These are phyloP conservation scores for Crithidia sp. DNA, from an alignment of 208 protist genomes.

Conservation along the genomic window DNA sequence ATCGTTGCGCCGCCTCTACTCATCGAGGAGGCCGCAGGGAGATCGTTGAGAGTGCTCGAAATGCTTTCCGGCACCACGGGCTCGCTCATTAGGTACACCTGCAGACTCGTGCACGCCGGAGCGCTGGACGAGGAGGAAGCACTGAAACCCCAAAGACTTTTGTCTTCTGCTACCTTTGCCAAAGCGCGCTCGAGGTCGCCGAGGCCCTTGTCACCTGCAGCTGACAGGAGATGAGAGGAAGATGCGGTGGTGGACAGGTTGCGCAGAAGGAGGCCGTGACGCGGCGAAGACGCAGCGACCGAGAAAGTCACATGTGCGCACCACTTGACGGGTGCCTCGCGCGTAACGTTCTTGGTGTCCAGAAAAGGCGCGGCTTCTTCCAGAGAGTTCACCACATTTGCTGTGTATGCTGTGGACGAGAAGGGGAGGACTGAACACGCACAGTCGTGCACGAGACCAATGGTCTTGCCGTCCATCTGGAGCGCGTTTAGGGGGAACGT, in stretches of 20 bases:
- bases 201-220: neutral
- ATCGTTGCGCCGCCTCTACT: neutral
- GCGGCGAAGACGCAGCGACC: constrained; percentile 1
- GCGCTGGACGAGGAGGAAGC: neutral
- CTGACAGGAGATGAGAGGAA: neutral
- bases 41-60: constrained; percentile 19
- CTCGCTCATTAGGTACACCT: constrained; percentile 29
- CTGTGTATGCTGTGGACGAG: neutral
- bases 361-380: constrained; percentile 3
- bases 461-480: neutral
- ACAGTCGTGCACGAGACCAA: constrained; percentile 18
- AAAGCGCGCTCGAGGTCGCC: neutral
- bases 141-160: constrained; percentile 7
- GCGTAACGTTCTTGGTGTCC: neutral
- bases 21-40: neutral
- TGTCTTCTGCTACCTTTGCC: neutral
- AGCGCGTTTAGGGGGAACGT: constrained; percentile 12
- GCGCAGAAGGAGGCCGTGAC: constrained; percentile 21
- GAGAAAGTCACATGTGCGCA: constrained; percentile 23
- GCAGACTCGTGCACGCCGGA: constrained; percentile 4
- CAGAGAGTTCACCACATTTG: neutral
- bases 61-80: constrained; percentile 1
- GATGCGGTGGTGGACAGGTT: neutral
- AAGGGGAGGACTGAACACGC: constrained; percentile 22
- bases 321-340: neutral